These are phyloP conservation scores for Brettanomyces nanus DNA, from an alignment of 805 yeast species.

Conservation along the genomic window DNA sequence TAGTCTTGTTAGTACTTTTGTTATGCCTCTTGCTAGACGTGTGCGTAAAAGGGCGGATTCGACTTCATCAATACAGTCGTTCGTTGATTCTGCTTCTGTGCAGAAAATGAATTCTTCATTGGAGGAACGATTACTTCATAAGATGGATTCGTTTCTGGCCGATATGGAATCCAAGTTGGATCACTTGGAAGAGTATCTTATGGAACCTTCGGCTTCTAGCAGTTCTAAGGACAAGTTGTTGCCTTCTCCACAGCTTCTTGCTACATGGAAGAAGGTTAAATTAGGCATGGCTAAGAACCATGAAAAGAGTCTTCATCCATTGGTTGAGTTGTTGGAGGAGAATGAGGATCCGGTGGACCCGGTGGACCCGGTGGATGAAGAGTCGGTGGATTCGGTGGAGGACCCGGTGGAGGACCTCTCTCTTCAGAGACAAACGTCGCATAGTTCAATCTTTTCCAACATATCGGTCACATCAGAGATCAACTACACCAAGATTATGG, in stretches of 20 bases:
- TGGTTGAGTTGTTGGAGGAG: slow-evolving; percentile 23
- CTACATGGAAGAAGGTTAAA: slow-evolving; percentile 18
- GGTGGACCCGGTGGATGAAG: slow-evolving; percentile 1
- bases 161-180: slow-evolving; percentile 23
- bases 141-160: slow-evolving; percentile 22
- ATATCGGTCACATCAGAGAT: slow-evolving; percentile 5
- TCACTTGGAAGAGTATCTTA: slow-evolving; percentile 20
- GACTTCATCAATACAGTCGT: no score
- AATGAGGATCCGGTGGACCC: slow-evolving; percentile 6
- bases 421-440: no score
- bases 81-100: no score
- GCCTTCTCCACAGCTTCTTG: slow-evolving; percentile 18
- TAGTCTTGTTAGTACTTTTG: no score
- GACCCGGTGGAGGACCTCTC: no score
- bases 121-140: slow-evolving; percentile 22
- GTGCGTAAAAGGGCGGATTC: no score
- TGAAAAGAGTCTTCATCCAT: slow-evolving; percentile 20
- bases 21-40: no score
- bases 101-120: no score
- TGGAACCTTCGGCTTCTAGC: slow-evolving; percentile 6
- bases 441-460: no score
- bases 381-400: background rate
- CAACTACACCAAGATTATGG: slow-evolving; percentile 19
- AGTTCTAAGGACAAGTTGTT: slow-evolving; percentile 8
- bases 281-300: slow-evolving; percentile 16